These are phyloP conservation scores for Phytopythium ostracodes DNA, from an alignment of 352 stramenopile genomes.

Conservation along the genomic window DNA sequence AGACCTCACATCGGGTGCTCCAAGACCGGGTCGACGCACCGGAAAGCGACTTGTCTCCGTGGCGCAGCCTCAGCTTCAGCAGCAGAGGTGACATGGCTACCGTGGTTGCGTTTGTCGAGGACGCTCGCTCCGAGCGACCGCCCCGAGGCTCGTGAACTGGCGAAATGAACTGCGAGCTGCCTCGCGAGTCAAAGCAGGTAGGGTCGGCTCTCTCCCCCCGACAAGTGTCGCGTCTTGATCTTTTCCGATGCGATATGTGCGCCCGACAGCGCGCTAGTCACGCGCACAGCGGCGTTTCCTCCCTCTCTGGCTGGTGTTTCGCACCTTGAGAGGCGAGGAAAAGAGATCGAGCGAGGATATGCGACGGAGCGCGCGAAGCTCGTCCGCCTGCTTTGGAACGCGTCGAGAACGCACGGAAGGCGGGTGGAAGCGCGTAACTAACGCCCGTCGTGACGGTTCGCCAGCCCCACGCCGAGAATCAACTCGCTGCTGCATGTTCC, in stretches of 20 bases:
- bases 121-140: no score
- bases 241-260: not conserved
- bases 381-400: not conserved
- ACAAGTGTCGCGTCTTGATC: no score
- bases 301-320: not conserved
- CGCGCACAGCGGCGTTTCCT: no score
- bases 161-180: not conserved
- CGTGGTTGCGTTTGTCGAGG: not conserved
- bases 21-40: slow-evolving; percentile 13
- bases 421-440: not conserved
- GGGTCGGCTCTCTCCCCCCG: not conserved
- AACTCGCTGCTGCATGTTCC: no score
- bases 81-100: slow-evolving; percentile 16
- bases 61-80: slow-evolving; percentile 28
- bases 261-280: not conserved
- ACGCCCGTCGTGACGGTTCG: not conserved
- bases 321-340: no score
- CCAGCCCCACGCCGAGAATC: not conserved
- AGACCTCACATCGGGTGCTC: not conserved
- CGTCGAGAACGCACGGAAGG: not conserved
- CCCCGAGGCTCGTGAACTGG: not conserved
- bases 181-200: not conserved
- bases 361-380: not conserved
- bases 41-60: slow-evolving; percentile 34
- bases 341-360: not conserved